Percentiles rank a stretch among this genome's conserved stretches.
These are phyloP conservation scores for Plicaturopsis crispa DNA, from an alignment of 768 basidiomycete genomes.

Conservation along the genomic window DNA sequence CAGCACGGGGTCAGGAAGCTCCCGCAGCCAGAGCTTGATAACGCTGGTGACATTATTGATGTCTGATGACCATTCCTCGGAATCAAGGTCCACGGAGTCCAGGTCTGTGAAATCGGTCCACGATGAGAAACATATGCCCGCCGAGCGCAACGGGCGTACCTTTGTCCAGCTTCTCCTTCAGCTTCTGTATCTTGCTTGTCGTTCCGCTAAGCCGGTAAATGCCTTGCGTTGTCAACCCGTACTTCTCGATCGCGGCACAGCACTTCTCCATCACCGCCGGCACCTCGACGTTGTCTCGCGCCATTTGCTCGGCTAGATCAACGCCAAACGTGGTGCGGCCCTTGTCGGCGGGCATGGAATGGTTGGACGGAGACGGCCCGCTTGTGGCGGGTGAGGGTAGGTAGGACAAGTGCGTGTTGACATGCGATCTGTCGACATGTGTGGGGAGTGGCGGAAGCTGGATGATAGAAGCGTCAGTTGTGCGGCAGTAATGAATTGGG, in stretches of 20 bases:
- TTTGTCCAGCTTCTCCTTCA: constrained; percentile 81
- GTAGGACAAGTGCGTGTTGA: constrained; percentile 19
- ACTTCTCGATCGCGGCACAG: constrained; percentile 84
- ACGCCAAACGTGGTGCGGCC: constrained; percentile 87
- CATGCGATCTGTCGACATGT: constrained; percentile 22
- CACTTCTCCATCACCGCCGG: constrained; percentile 86
- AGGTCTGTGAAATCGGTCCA: constrained; percentile 45
- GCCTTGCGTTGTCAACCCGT: constrained; percentile 78
- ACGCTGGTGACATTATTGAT: constrained; percentile 96
- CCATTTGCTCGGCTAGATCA: constrained; percentile 88
- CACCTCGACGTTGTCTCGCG: constrained; percentile 84
- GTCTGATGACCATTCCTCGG: constrained; percentile 87
- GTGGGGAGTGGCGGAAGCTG: constrained; percentile 60
- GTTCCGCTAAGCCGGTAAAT: constrained; percentile 94
- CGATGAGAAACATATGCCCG: constrained; percentile 14
- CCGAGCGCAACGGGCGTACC: constrained; percentile 33
- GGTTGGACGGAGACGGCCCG: constrained; percentile 18
- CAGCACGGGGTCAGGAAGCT: constrained; percentile 89
- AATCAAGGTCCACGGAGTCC: constrained; percentile 79
- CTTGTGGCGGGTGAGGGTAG: too few species aligned
- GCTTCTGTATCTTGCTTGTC: constrained; percentile 73
- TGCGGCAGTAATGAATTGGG: constrained; percentile 3
- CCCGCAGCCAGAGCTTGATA: constrained; percentile 93
- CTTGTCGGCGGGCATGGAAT: constrained; percentile 36
- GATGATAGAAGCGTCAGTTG: constrained; percentile 4